Evolutionary conservation across 2,329 filamentous ascomycete genomes (phyloP), one percentile per base, ranked within the genome.

Genomic region (Talaromyces sp.): DNA sequence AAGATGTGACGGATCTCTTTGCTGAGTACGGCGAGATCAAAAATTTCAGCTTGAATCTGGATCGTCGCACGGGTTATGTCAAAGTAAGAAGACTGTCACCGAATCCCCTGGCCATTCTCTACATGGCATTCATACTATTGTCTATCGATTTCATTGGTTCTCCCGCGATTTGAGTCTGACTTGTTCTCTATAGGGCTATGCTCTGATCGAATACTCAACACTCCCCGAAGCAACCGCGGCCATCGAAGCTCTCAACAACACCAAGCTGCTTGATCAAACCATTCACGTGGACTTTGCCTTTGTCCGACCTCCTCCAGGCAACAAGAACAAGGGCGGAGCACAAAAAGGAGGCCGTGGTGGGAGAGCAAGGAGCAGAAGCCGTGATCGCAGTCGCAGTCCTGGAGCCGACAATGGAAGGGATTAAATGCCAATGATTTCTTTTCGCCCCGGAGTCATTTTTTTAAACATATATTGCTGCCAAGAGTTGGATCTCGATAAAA

Each of bases 21-120:
- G 85, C 83, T 62, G 86, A 88, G 63, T 86, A 83, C 66, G 86
- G 86, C 59, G 84, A 87, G 68, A 86, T 88, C 68, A 87, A 87
- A 79, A 88, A 88, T 69, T 73, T 87, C 68, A 86, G 86, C 69
- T 74, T 88, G 76, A 88, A 88, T 69, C 71, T 88, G 64, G 86
- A 88, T 71, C 80, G 86, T 57, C 78, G 86, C 67, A 87, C 85
- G 19, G 86, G 86, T 72, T 88, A 87, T 70, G 86, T 87, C 62
- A 88, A 88, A 83, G 86, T 87, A 69, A 19, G 74, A 69, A 21
- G 74, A 29, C 27, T 29, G 24, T 26, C 1, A 10, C 49, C 13
- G 24, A 51, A 67, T 62, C 13, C 55, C 27, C 0, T 41, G 31
- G 32, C 43, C 3, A 26, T 49, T 35, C 17, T 32, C 6, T 10